These are phyloP conservation scores for Venustampulla echinocandica DNA, from an alignment of 495 filamentous ascomycete species.

Conservation along the genomic window DNA sequence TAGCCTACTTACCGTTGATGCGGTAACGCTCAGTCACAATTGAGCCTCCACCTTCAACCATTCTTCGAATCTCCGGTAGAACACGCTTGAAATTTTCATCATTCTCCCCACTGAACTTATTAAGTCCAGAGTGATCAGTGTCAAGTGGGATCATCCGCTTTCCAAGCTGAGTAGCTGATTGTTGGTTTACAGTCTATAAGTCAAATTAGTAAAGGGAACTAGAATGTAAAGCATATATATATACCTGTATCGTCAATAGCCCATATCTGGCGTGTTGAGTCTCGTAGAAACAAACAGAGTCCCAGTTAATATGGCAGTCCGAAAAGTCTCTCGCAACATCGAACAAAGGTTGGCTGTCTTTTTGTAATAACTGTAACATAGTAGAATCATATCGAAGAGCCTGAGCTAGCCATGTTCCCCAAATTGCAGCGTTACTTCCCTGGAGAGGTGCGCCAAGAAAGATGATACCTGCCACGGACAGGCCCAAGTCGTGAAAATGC, in stretches of 20 bases:
- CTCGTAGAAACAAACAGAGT: conserved; percentile 12
- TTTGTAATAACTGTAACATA: conserved; percentile 2
- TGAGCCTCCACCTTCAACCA: conserved; percentile 3
- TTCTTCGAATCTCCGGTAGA: conserved; percentile 8
- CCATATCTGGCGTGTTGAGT: neutral
- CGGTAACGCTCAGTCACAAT: conserved; percentile 9
- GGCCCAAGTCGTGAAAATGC: conserved; percentile 4
- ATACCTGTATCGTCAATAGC: no score
- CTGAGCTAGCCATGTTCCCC: conserved; percentile 3
- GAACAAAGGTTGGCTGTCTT: conserved; percentile 1
- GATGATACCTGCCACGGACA: conserved; percentile 10
- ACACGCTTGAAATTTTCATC: conserved; percentile 9
- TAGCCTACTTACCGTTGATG: conserved; percentile 2
- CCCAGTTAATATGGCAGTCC: conserved; percentile 7
- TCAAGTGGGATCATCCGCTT: conserved; percentile 9
- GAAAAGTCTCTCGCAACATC: conserved; percentile 3
- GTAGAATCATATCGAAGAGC: neutral
- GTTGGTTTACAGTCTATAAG: conserved; percentile 6
- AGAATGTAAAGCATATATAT: no score
- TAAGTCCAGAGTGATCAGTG: conserved; percentile 13
- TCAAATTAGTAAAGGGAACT: no score
- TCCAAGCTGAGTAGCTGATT: conserved; percentile 8
- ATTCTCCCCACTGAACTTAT: conserved; percentile 14
- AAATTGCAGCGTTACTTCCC: conserved; percentile 9
- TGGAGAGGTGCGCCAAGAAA: conserved; percentile 12